Evolutionary conservation across 257 asterid species (phyloP).

Genomic region (Capsicum baccatum): DNA sequence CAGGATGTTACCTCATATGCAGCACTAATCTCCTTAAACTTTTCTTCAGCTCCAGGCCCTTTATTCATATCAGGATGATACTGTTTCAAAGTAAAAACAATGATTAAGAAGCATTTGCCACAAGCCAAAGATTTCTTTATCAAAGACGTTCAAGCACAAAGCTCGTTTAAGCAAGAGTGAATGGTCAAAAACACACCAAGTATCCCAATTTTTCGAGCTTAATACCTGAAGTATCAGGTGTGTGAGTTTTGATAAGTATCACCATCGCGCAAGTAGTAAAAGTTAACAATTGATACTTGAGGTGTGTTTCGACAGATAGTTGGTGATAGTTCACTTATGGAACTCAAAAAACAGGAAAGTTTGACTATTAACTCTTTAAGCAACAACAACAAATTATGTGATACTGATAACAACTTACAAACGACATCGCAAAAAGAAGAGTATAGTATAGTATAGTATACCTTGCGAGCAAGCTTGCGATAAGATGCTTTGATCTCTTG

Average conservation of each 20-base stretch:
- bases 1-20: conserved; percentile 80
- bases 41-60: conserved; percentile 83
- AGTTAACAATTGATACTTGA: too few relatives aligned
- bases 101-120: background rate
- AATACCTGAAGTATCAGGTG: too few relatives aligned
- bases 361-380: too few relatives aligned
- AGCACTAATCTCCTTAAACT: conserved; percentile 91
- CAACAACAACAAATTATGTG: background rate
- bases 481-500: conserved; percentile 86
- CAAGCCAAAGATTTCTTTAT: background rate
- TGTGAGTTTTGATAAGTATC: too few relatives aligned
- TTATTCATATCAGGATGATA: conserved; percentile 97
- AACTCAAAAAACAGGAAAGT: too few relatives aligned
- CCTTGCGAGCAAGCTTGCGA: conserved; percentile 97
- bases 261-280: too few relatives aligned
- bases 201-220: too few relatives aligned
- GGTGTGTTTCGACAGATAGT: too few relatives aligned
- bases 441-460: conserved; percentile 31
- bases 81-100: conserved; percentile 50
- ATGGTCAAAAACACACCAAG: too few relatives aligned
- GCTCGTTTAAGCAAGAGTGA: background rate
- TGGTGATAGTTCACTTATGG: too few relatives aligned
- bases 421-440: background rate
- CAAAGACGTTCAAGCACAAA: background rate
- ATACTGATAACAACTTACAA: background rate